Base-by-base conservation (phyloP, 2,329 filamentous ascomycete species). In the Ceratocystis ficicola region DNA sequence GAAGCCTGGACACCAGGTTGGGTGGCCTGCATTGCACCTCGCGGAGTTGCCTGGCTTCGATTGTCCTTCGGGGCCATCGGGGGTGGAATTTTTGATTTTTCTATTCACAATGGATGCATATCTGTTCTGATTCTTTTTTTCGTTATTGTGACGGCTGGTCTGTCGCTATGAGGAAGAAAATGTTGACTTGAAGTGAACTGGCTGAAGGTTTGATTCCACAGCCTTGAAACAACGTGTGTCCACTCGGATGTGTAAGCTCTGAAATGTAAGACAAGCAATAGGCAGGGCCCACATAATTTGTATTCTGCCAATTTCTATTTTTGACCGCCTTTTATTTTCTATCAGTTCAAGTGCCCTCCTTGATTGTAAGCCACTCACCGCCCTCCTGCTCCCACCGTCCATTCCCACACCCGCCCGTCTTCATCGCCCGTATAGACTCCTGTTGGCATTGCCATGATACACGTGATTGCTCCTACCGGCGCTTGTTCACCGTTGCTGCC, bases 381-480 rank as follows among this genome's bases (percentile, higher is more conserved):
- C 30, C 55, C 55, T n/a, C 55, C 28, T 41, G 36, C 10, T 41
- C 50, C 63, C 22, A 94, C 89, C 7, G 59, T 62, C 66, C 66
- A 67, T 20, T 67, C 66, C 66, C 66, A 67, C 75, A 99, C 93
- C 79, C 86, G 82, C 36, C 94, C 94, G 69, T 91, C 88, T 69
- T 97, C 94, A 77, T 97, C 94, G 2, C 93, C 94, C 0, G 92
- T 96, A 75, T 96, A 97, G 8, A 97, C 86, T 68, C 87, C 82
- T 69, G 87, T 86, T 64, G 89, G 85, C 81, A 92, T 88, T 2
- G 93, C 65, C 65, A 46, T 77, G 80, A 86, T 15, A 41, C 36
- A 41, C 30, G 46, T 48, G 6, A 22, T 48, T n/a, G 46, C 46
- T 55, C 28, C 62, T 44, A n/a, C 55, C 25, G 30, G 30, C 7